Conservation (phyloP, 208 protist species). For the Chromosphaera perkinsii region DNA sequence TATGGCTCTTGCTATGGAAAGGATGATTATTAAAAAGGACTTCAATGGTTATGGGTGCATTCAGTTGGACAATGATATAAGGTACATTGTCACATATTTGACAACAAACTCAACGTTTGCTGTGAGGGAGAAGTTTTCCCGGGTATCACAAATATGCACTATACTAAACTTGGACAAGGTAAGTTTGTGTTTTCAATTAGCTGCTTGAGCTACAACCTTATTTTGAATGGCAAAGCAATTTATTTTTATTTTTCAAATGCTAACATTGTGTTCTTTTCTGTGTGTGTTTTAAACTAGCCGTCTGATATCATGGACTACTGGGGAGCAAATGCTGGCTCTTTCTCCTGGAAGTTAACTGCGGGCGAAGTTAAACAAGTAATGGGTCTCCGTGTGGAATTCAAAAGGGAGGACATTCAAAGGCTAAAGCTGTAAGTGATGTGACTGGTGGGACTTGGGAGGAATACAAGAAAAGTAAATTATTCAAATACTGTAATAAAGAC, state of each 20-base stretch:
- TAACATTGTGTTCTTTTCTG: background rate
- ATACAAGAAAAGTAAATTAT: too few species aligned
- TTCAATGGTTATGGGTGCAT: slow-evolving; percentile 9
- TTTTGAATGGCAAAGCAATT: background rate
- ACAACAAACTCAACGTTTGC: background rate
- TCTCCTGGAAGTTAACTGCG: slow-evolving; percentile 15
- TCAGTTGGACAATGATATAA: slow-evolving; percentile 18
- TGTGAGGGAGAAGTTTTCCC: slow-evolving; percentile 11
- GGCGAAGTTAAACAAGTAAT: background rate
- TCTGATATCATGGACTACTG: slow-evolving; percentile 16
- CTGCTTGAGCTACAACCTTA: background rate
- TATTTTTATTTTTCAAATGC: background rate
- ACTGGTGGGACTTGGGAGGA: too few species aligned
- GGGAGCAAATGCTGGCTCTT: background rate
- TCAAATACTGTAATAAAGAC: too few species aligned
- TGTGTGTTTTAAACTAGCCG: background rate
- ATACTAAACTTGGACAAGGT: slow-evolving; percentile 18
- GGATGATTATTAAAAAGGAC: background rate
- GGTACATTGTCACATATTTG: background rate
- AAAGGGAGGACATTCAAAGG: background rate
- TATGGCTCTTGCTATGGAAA: background rate
- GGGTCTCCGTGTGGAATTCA: slow-evolving; percentile 1
- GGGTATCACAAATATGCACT: slow-evolving; percentile 14
- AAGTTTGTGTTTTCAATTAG: background rate
- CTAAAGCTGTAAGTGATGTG: slow-evolving; percentile 13